Evolutionary conservation across 2,329 filamentous ascomycete species (phyloP).

Genomic region (Parafenestella ontariensis): DNA sequence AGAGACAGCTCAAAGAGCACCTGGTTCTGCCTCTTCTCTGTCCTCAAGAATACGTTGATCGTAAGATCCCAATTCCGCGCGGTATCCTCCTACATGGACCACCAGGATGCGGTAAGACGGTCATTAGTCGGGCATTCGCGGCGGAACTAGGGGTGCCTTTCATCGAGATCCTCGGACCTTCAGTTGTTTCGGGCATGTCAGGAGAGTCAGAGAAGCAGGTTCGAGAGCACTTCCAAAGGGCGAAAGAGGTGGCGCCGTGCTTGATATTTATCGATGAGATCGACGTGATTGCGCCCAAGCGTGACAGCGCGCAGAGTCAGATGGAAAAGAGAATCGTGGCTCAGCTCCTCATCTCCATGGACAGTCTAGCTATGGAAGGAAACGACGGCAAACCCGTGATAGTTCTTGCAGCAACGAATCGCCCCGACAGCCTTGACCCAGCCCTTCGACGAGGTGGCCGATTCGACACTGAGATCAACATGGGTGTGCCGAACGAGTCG

Average conservation of each 20-base stretch:
- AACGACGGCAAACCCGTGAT: slow-evolving; percentile 81
- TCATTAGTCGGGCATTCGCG: slow-evolving; percentile 81
- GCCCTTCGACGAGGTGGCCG: slow-evolving; percentile 74
- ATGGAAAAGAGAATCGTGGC: slow-evolving; percentile 89
- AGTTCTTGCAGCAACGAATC: slow-evolving; percentile 89
- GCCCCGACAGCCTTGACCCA: slow-evolving; percentile 84
- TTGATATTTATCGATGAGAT: slow-evolving; percentile 93
- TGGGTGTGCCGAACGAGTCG: slow-evolving; percentile 82
- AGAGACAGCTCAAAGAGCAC: slow-evolving; percentile 72
- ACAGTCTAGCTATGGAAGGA: slow-evolving; percentile 73
- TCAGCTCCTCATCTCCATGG: slow-evolving; percentile 86
- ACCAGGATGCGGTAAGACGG: slow-evolving; percentile 85
- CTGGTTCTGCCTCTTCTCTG: slow-evolving; percentile 75
- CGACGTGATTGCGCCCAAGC: slow-evolving; percentile 87
- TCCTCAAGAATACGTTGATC: slow-evolving; percentile 69
- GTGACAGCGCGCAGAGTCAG: slow-evolving; percentile 81
- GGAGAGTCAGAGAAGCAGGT: slow-evolving; percentile 89
- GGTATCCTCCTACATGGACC: slow-evolving; percentile 83
- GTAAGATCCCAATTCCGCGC: slow-evolving; percentile 72
- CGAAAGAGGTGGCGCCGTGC: slow-evolving; percentile 83
- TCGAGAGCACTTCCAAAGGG: slow-evolving; percentile 85
- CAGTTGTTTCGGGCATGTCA: slow-evolving; percentile 84
- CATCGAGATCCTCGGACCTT: slow-evolving; percentile 81
- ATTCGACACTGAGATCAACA: slow-evolving; percentile 84
- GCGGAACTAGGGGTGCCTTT: slow-evolving; percentile 78